phyloP scores from a whole-genome alignment of 2,329 filamentous ascomycete genomes.

The Gaeumannomyces sp. region DNA sequence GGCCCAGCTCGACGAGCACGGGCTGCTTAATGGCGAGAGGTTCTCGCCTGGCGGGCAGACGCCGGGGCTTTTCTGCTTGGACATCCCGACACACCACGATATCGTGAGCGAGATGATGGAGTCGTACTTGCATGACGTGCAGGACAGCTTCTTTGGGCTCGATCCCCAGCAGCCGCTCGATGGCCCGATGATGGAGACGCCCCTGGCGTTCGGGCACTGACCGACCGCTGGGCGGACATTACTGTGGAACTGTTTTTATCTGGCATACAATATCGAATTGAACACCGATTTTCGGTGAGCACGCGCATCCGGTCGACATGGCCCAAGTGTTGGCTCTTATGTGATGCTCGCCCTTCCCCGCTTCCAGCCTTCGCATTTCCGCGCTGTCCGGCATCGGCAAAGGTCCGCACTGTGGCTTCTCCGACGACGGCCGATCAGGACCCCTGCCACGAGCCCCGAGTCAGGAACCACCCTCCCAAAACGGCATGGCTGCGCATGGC shows the following conservation, averaged over 20 bases:
- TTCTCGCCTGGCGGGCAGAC: constrained; percentile 16
- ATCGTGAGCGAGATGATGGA: constrained; percentile 17
- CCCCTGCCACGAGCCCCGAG: too few species aligned
- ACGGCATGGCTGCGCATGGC: too few species aligned
- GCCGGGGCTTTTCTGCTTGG: constrained; percentile 15
- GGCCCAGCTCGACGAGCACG: constrained; percentile 21
- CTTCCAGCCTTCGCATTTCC: not conserved
- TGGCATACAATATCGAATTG: not conserved
- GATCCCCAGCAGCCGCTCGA: constrained; percentile 4
- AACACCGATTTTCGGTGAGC: not conserved
- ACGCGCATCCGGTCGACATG: not conserved
- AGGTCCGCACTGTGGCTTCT: not conserved
- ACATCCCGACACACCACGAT: constrained; percentile 16
- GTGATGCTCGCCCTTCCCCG: not conserved
- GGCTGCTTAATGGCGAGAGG: constrained; percentile 16
- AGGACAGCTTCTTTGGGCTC: constrained; percentile 15
- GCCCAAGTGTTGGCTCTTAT: not conserved
- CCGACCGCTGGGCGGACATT: not conserved
- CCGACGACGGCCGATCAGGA: not conserved
- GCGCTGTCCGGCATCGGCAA: not conserved
- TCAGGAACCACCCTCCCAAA: too few species aligned
- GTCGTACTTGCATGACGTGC: constrained; percentile 17
- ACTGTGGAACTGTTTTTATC: not conserved
- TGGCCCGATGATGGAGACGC: not conserved
- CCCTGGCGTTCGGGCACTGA: too few species aligned